phyloP scores from a whole-genome alignment of 257 asterid species.

The Capsicum rhomboideum region DNA sequence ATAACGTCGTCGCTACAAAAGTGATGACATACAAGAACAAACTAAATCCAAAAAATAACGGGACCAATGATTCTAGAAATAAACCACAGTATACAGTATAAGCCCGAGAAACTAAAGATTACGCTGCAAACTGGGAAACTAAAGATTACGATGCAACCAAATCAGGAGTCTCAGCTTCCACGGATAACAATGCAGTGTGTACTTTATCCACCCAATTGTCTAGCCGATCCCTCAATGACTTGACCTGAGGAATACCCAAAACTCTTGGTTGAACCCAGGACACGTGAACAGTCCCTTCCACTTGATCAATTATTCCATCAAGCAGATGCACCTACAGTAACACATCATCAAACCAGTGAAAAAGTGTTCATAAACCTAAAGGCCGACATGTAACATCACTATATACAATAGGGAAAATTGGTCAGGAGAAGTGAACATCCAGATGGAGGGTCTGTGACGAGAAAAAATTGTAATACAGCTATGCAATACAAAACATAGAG shows the following conservation, averaged over 20 bases:
- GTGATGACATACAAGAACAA: background rate
- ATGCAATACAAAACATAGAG: background rate
- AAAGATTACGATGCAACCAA: constrained; percentile 56
- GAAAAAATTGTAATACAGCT: background rate
- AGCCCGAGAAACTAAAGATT: constrained; percentile 1
- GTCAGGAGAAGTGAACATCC: background rate
- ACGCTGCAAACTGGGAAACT: constrained; percentile 21
- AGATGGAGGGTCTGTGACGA: background rate
- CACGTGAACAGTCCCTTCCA: constrained; percentile 78
- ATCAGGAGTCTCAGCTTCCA: constrained; percentile 97
- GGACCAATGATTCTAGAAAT: too few relatives aligned
- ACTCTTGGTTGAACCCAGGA: constrained; percentile 99
- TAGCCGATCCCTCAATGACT: constrained; percentile 74
- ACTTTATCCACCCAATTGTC: constrained; percentile 87
- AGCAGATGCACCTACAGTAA: constrained; percentile 76
- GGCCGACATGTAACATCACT: background rate
- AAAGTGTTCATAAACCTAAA: background rate
- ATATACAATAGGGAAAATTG: background rate
- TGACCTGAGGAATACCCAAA: constrained; percentile 75
- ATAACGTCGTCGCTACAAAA: background rate
- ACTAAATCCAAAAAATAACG: too few relatives aligned
- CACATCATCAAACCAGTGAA: background rate
- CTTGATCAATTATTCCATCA: constrained; percentile 92
- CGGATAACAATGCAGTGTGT: constrained; percentile 78
- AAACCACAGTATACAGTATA: too few relatives aligned